Base-by-base conservation (phyloP, 2,329 filamentous ascomycete genomes). In the Colletotrichum phormii region DNA sequence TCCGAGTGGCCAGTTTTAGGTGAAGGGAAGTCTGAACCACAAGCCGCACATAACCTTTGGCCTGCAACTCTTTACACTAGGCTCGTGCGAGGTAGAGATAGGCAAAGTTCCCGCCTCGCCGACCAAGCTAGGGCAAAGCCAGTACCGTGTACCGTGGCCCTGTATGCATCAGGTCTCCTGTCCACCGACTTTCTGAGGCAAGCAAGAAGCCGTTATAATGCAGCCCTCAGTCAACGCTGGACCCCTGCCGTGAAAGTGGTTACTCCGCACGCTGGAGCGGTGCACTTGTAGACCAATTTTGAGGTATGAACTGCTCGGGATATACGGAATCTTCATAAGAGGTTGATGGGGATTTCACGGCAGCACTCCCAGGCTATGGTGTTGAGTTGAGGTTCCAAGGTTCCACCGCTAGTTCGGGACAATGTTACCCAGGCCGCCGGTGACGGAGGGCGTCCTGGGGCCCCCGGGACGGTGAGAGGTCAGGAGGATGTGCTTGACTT, bases 101-200 rank as follows among this genome's bases (percentile, higher is more conserved):
- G 61, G 67, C 55, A 73, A 64, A 71, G 67, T 73, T 73, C 35
- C 61, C 71, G 71, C 70, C 59, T 57, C 66, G 59, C 46, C 65
- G 59, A 58, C 65, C 54, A 54, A 42, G 29, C 60, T 70, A 72
- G 65, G 66, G 67, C 60, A 64, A 42, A 57, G 70, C 54, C 26
- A 54, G 42, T 15, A 26, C 60, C 46, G 31, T 33, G 31, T 18
- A n/a, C 61, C 24, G 60, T 42, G 37, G 26, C 15, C 42, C 51
- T 18, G 46, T 29, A 53, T 35, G 46, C n/a, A 15, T n/a, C 51
- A 49, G 61, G 51, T n/a, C 46, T 37, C 46, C 29, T 63, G 46
- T 53, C 61, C 37, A 11, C 26, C 26, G 18, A 33, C 15, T 22
- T 12, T 31, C 46, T 22, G 22, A 49, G 61, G 61, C 46, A 15